phyloP scores from a whole-genome alignment of 1,139 yeast species.

The Saccharomycopsis phalli region DNA sequence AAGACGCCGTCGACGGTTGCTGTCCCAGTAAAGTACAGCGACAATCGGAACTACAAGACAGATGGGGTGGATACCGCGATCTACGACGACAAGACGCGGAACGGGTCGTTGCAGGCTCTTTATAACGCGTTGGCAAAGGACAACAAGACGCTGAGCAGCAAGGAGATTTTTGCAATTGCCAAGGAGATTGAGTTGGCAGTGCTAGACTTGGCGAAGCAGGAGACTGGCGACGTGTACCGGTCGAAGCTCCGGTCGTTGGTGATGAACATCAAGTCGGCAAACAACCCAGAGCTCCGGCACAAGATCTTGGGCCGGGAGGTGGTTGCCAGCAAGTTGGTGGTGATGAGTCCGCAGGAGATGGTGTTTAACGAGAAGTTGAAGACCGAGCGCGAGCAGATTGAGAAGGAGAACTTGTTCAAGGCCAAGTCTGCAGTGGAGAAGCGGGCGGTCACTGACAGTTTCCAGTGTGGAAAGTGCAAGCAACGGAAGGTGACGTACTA shows the following conservation, averaged over 20 bases:
- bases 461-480: constrained; percentile 96
- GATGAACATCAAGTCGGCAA: constrained; percentile 79
- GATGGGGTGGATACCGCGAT: constrained; percentile 70
- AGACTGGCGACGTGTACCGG: constrained; percentile 53
- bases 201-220: constrained; percentile 47
- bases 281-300: constrained; percentile 75
- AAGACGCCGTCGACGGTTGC: constrained; percentile 22
- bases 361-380: constrained; percentile 81
- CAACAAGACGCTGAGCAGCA: constrained; percentile 44
- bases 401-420: constrained; percentile 83
- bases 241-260: constrained; percentile 76
- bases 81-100: constrained; percentile 71
- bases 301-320: constrained; percentile 61
- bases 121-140: constrained; percentile 88
- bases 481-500: constrained; percentile 93
- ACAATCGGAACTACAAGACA: constrained; percentile 66
- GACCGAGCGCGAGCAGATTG: constrained; percentile 76
- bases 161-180: constrained; percentile 53
- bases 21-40: constrained; percentile 22
- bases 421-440: constrained; percentile 98
- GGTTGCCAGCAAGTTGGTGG: constrained; percentile 54
- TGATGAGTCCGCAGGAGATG: constrained; percentile 86
- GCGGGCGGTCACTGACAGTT: constrained; percentile 92
- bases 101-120: constrained; percentile 72
- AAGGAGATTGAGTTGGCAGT: constrained; percentile 69